A percentile compares a stretch with the other conserved stretches of the same genome.
These are phyloP conservation scores for Hydnomerulius pinastri DNA, from an alignment of 768 basidiomycete genomes.

Conservation along the genomic window DNA sequence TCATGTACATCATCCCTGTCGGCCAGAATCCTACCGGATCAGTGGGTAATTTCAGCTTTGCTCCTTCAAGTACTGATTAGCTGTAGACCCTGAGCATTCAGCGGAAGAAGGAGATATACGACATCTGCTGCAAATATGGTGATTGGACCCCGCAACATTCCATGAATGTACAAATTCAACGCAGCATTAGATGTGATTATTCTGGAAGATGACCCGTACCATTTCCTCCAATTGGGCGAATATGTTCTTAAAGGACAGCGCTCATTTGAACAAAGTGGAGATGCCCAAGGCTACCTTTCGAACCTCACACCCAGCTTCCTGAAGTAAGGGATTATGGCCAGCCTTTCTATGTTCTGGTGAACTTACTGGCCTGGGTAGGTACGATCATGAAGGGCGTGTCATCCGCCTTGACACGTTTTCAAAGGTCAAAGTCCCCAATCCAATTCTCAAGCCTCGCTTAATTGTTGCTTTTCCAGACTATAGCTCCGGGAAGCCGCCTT, in stretches of 20 bases:
- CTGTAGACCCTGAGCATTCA: constrained; percentile 56
- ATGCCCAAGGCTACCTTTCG: constrained; percentile 47
- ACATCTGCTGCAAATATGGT: constrained; percentile 83
- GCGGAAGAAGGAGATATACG: constrained; percentile 79
- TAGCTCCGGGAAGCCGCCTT: constrained; percentile 75
- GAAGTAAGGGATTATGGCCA: constrained; percentile 35
- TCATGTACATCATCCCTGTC: constrained; percentile 77
- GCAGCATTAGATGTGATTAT: constrained; percentile 61
- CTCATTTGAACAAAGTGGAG: constrained; percentile 25
- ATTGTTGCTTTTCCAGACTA: constrained; percentile 49
- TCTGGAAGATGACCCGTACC: constrained; percentile 85
- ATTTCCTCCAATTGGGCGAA: constrained; percentile 64
- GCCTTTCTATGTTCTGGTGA: background rate
- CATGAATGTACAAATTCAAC: background rate
- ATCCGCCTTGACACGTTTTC: constrained; percentile 82
- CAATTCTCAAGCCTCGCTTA: background rate
- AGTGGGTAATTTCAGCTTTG: constrained; percentile 40
- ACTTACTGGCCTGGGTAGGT: constrained; percentile 29
- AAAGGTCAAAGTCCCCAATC: constrained; percentile 45
- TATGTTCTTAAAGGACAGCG: constrained; percentile 50
- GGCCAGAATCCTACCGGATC: constrained; percentile 84
- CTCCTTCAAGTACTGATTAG: background rate
- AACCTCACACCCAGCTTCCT: constrained; percentile 64
- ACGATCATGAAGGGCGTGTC: constrained; percentile 82
- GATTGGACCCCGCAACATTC: constrained; percentile 1